These are phyloP conservation scores for Neocallimastix lanati DNA, from an alignment of 192 early-diverging fungal genomes.

Conservation along the genomic window DNA sequence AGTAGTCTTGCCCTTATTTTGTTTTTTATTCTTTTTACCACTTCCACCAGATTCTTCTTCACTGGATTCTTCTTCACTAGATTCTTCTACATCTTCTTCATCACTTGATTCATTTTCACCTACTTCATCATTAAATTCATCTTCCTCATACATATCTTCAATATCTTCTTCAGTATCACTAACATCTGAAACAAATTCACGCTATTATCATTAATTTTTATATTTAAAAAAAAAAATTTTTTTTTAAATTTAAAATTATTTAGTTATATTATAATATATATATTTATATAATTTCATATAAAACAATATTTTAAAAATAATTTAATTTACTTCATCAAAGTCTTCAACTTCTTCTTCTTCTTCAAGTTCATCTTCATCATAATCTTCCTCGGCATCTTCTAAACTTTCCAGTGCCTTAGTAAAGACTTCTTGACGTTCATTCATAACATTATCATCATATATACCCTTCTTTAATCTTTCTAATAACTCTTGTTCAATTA, in stretches of 20 bases:
- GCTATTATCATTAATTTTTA: no score
- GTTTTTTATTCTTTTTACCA: no score
- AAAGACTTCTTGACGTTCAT: conserved; percentile 80
- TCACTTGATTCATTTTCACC: no score
- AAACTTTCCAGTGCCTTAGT: conserved; percentile 59
- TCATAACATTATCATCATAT: conserved; percentile 91
- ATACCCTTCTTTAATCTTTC: conserved; percentile 79
- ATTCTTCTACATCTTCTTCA: conserved; percentile 1
- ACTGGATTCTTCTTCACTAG: not conserved
- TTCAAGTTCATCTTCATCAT: conserved; percentile 16
- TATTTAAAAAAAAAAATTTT: no score
- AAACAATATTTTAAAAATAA: no score
- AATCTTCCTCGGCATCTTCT: conserved; percentile 16
- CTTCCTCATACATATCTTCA: conserved; percentile 6
- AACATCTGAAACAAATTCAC: conserved; percentile 31
- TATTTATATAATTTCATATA: no score
- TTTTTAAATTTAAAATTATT: no score
- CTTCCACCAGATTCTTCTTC: not conserved
- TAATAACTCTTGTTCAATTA: conserved; percentile 90
- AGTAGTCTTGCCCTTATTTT: conserved; percentile 5
- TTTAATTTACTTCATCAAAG: not conserved
- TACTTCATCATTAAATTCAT: conserved; percentile 2
- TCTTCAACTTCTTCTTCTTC: conserved; percentile 15
- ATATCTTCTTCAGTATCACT: conserved; percentile 16
- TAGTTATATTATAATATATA: no score